Base-by-base conservation (phyloP, 441 rosid genomes). In the Dalechampia spathulata region DNA sequence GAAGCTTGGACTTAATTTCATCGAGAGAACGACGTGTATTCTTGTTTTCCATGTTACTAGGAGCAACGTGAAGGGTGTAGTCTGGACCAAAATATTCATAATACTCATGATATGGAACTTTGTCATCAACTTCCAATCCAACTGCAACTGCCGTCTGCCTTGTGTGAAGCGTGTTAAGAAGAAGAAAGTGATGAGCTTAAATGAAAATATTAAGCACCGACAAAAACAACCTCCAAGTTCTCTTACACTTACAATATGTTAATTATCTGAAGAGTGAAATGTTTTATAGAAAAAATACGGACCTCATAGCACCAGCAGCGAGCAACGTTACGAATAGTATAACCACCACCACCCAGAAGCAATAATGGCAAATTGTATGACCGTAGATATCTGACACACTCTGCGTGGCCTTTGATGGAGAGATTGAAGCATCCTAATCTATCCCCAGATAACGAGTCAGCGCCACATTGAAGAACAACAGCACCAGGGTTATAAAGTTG, bases 281-380 rank as follows among this genome's bases (percentile, higher is more conserved):
- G 21, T 20, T 44, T 37, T 26, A 21, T 23, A 47, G 44, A 50
- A 21, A 11, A 27, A 59, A 22, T 40, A 14, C 3, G 6, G 75
- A 81, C 90, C 90, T 84, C 91, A 41, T 79, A 84, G 77, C 91
- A 81, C 91, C 91, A 84, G 74, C 91, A 84, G 12, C 91, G 91
- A 48, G 91, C 91, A 28, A 84, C 91, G 64, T 84, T 84, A 55
- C 91, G 78, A 68, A 84, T 79, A 6, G 91, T 81, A 64, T 84
- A 84, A 55, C 91, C 91, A 50, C 91, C 91, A 58, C 91, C 91
- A 20, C 91, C 91, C 49, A 84, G 49, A 15, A 84, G 76, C 66
- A 84, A 76, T 16, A 84, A 57, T 14, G 91, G 91, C 64, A 84
- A 85, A 67, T 81, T 84, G 69, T 81, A 84, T 28, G 91, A 84